phyloP scores from a whole-genome alignment of 2,329 filamentous ascomycete species.

The Sporothrix sp. region DNA sequence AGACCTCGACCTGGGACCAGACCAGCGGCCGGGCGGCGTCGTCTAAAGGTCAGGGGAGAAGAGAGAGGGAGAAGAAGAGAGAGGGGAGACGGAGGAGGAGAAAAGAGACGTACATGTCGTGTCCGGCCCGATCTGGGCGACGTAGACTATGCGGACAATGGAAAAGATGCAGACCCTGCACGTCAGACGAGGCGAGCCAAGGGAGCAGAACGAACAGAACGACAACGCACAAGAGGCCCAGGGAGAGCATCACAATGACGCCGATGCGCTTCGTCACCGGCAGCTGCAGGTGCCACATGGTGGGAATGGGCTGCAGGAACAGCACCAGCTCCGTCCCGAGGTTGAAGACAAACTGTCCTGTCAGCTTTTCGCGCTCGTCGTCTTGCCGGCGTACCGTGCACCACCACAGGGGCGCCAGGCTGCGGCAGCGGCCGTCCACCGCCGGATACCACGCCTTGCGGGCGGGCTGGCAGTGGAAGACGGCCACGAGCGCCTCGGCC shows the following conservation, averaged over 20 bases:
- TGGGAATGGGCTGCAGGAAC: conserved; percentile 15
- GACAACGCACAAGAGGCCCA: conserved; percentile 6
- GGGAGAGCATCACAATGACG: conserved; percentile 13
- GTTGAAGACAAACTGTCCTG: conserved; percentile 12
- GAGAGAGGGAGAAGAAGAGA: not conserved
- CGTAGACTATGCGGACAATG: conserved; percentile 10
- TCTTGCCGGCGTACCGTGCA: not conserved
- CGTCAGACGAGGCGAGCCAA: not conserved
- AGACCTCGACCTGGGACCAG: conserved; percentile 18
- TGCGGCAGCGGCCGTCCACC: conserved; percentile 6
- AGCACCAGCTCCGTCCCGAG: conserved; percentile 10
- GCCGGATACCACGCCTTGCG: not conserved
- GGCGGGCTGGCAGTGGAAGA: conserved; percentile 13
- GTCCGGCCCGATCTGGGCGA: conserved; percentile 2
- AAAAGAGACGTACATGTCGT: conserved; percentile 1
- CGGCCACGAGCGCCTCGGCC: conserved; percentile 11
- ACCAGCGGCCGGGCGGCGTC: conserved; percentile 10
- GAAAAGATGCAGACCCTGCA: conserved; percentile 10
- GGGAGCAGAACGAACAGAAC: not conserved
- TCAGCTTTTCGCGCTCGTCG: too few relatives aligned
- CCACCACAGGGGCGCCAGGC: conserved; percentile 7
- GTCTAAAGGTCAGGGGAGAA: not conserved
- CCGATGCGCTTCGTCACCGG: conserved; percentile 11
- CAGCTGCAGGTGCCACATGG: conserved; percentile 14
- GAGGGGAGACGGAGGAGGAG: not conserved